Conservation (phyloP, 1,284 basidiomycete genomes). For the Coriolopsis trogii region DNA sequence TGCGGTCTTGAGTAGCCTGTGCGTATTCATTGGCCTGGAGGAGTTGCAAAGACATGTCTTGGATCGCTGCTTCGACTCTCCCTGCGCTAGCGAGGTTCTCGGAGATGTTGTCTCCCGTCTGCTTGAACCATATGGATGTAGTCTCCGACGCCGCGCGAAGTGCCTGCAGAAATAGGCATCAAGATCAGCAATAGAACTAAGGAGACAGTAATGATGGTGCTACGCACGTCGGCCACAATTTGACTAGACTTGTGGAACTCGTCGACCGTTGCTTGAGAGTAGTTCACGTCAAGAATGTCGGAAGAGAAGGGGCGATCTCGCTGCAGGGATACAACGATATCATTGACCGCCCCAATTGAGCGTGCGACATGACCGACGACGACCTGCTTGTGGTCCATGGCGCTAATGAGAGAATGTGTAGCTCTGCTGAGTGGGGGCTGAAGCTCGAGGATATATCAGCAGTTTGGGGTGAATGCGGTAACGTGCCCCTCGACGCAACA, state of each 20-base stretch:
- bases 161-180: background rate
- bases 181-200: background rate
- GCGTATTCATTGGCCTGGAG: background rate
- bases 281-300: slow-evolving; percentile 7
- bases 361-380: too few species aligned
- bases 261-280: slow-evolving; percentile 1
- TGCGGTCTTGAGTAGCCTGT: background rate
- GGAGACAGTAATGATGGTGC: background rate
- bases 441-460: too few species aligned
- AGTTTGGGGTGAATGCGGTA: too few species aligned
- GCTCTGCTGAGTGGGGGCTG: too few species aligned
- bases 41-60: background rate
- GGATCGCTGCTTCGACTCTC: background rate
- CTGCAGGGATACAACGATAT: slow-evolving; percentile 3
- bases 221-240: background rate
- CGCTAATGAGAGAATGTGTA: too few species aligned
- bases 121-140: background rate
- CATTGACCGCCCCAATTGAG: slow-evolving; percentile 3
- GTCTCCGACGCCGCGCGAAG: background rate
- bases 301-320: background rate
- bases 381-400: too few species aligned
- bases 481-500: too few species aligned
- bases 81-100: slow-evolving; percentile 3
- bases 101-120: slow-evolving; percentile 1
- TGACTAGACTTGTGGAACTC: slow-evolving; percentile 1